phyloP scores from a whole-genome alignment of 331 rosid species.

The Malus hybrid region DNA sequence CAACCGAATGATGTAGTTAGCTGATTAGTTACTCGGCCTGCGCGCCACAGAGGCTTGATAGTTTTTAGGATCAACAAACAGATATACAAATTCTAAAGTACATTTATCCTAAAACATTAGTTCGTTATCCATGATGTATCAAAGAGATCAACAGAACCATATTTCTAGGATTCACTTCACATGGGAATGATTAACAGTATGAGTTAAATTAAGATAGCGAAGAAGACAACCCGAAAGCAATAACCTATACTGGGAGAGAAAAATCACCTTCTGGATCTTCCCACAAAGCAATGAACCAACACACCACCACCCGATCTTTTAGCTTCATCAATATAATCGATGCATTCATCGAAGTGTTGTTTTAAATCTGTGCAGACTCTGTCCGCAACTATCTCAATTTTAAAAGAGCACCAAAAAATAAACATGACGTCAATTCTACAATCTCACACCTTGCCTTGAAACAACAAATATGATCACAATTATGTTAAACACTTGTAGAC shows the following conservation, averaged over 20 bases:
- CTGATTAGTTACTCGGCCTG: no score
- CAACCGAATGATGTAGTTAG: no score
- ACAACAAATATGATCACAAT: neutral
- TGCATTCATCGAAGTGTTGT: conserved; percentile 65
- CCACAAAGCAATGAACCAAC: conserved; percentile 79
- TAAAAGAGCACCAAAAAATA: conserved; percentile 24
- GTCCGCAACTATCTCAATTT: conserved; percentile 65
- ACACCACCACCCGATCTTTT: conserved; percentile 58
- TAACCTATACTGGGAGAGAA: conserved; percentile 6
- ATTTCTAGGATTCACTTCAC: neutral
- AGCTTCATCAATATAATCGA: conserved; percentile 61
- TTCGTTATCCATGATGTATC: neutral
- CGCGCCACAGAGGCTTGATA: no score
- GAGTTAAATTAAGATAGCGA: neutral
- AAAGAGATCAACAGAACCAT: neutral
- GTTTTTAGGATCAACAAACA: neutral
- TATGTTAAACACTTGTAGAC: neutral
- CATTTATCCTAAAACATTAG: neutral
- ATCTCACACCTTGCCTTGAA: conserved; percentile 16
- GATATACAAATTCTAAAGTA: neutral
- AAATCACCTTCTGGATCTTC: conserved; percentile 83
- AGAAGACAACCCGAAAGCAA: neutral
- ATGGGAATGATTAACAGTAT: neutral
- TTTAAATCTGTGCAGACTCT: conserved; percentile 37
- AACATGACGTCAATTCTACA: conserved; percentile 12